Evolutionary conservation across 768 basidiomycete species (phyloP), one percentile per base, ranked within the genome.

Genomic region (Trametes cingulata): DNA sequence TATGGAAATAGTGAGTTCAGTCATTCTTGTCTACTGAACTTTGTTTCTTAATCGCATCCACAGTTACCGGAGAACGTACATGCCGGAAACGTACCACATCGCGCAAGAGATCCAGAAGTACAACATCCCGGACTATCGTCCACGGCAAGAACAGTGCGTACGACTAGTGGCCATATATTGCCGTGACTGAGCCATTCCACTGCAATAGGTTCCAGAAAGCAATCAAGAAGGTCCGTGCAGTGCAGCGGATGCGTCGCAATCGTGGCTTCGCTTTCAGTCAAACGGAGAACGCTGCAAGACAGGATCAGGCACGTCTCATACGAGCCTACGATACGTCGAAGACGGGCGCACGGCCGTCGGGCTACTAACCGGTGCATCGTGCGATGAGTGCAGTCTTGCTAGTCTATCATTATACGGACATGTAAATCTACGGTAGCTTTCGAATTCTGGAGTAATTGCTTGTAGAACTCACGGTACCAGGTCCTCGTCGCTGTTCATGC

Each of bases 101-200:
- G 95, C 95, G 0, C 96, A 98, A 71, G 97, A 99, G 71, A 82
- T 99, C n/a, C 96, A 98, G 77, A 98, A 97, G 76, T 98, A 95
- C 79, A 96, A 97, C 73, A 88, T 97, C 57, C 94, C 93, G 3
- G 94, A 96, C 69, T 99, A 98, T 72, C 82, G 97, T 41, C 97
- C 97, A 2, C 82, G 97, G 58, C 96, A 98, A 75, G 97, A 97
- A 75, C 97, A 98, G 89, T 98, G 67, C 66, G 87, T 83, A 33
- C 29, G 29, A 33, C 6, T 10, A 19, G 3, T 24, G 8, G 25
- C 5, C 6, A 2, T 33, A 43, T 45, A 0, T 40, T n/a, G 8
- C 5, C 13, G 50, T 51, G 33, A 17, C 52, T 66, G 27, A 67
- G 37, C 10, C 8, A 27, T 13, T 35, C 15, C 37, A n/a, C 27